A percentile compares a stretch with the other conserved stretches of the same genome.
Evolutionary conservation across 2,329 filamentous ascomycete genomes (phyloP).

Genomic region (Arthrinium puccinioides): DNA sequence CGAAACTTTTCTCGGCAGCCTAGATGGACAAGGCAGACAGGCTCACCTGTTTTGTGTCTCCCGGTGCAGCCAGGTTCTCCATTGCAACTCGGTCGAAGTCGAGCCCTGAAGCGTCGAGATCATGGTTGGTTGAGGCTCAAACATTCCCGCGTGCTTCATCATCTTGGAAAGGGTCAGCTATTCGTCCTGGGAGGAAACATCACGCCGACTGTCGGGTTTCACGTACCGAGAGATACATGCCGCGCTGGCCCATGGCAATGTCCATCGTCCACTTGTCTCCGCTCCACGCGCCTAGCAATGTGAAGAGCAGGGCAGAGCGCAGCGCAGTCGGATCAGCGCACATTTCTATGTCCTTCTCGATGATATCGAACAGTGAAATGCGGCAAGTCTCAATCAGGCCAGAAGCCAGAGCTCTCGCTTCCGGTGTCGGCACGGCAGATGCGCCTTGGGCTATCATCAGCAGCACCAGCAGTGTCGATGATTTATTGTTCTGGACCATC

Average conservation of each 20-base stretch:
- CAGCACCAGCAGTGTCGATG: constrained; percentile 57
- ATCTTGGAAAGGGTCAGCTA: constrained; percentile 35
- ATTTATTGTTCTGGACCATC: constrained; percentile 58
- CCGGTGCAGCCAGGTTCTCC: constrained; percentile 58
- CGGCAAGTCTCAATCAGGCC: constrained; percentile 65
- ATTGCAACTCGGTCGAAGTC: constrained; percentile 41
- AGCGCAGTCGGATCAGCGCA: constrained; percentile 58
- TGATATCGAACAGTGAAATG: constrained; percentile 61
- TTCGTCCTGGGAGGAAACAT: neutral
- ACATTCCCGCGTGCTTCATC: constrained; percentile 61
- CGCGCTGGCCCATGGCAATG: constrained; percentile 65
- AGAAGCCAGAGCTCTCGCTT: constrained; percentile 58
- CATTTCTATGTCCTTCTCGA: constrained; percentile 57
- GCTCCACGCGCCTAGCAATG: constrained; percentile 62
- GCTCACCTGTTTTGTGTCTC: constrained; percentile 47
- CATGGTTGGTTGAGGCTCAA: constrained; percentile 44
- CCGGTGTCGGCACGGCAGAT: constrained; percentile 55
- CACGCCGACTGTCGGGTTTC: neutral
- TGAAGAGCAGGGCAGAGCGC: constrained; percentile 60
- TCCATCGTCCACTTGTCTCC: constrained; percentile 75
- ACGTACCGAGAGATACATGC: constrained; percentile 61
- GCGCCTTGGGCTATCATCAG: constrained; percentile 69
- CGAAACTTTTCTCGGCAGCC: constrained; percentile 5
- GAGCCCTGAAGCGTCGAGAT: constrained; percentile 35
- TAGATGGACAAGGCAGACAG: constrained; percentile 32